A percentile compares a stretch with the other conserved stretches of the same genome.
phyloP scores from a whole-genome alignment of 257 asterid genomes.

The Gardenia jasminoides region DNA sequence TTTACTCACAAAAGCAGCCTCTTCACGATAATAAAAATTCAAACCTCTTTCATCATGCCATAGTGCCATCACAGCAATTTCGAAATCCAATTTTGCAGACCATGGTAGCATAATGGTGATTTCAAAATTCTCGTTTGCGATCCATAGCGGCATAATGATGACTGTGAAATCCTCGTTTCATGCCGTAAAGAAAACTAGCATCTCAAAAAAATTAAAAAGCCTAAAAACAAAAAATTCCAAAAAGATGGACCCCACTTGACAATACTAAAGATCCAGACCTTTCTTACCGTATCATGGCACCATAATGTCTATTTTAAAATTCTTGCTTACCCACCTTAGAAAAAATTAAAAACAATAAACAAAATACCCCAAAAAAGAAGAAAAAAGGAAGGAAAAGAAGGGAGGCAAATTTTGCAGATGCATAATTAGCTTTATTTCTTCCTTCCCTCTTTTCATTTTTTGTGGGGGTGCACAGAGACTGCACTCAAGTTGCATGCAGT shows the following conservation, averaged over 20 bases:
- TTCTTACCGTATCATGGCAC: background rate
- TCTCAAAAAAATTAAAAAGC: background rate
- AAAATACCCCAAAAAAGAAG: background rate
- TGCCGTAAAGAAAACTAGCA: background rate
- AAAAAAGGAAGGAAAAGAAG: too few species aligned
- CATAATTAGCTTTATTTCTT: too few species aligned
- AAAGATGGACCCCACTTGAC: background rate
- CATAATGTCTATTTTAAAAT: background rate
- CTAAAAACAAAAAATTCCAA: background rate
- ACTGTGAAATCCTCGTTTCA: too few species aligned
- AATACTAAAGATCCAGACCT: background rate
- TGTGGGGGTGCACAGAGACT: too few species aligned
- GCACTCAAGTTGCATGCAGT: too few species aligned
- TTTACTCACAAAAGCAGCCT: background rate
- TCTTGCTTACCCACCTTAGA: background rate
- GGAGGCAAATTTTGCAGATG: too few species aligned
- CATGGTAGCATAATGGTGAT: too few species aligned
- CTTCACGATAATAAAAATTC: background rate
- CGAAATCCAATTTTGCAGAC: too few species aligned
- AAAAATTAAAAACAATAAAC: background rate
- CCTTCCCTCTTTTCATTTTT: too few species aligned
- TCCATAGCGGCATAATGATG: too few species aligned
- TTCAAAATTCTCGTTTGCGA: too few species aligned
- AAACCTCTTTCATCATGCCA: background rate
- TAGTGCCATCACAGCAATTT: too few species aligned